Percentiles rank a stretch among this genome's conserved stretches.
phyloP scores from a whole-genome alignment of 2,329 filamentous ascomycete species.

The Acrodontium crateriforme region DNA sequence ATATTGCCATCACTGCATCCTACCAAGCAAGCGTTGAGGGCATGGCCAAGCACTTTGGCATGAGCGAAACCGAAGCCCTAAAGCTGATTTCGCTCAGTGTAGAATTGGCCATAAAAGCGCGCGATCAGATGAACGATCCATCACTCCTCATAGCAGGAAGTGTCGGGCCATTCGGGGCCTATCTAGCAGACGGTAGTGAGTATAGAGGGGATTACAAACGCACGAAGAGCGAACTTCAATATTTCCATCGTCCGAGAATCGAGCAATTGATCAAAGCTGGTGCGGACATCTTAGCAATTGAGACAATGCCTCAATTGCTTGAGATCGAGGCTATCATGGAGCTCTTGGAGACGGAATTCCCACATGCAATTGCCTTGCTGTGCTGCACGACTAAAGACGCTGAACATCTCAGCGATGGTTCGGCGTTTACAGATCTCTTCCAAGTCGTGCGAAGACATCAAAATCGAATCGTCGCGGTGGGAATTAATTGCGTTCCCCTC shows the following conservation, averaged over 20 bases:
- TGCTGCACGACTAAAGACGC: slow-evolving; percentile 27
- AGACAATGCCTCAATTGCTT: slow-evolving; percentile 30
- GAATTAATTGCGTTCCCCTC: slow-evolving; percentile 32
- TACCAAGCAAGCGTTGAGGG: slow-evolving; percentile 34
- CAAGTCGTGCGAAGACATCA: slow-evolving; percentile 15
- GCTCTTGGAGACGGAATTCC: slow-evolving; percentile 27
- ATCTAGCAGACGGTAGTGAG: slow-evolving; percentile 32
- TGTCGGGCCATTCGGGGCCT: slow-evolving; percentile 36
- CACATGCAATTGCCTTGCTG: slow-evolving; percentile 26
- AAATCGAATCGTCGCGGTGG: slow-evolving; percentile 27
- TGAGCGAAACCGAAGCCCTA: slow-evolving; percentile 22
- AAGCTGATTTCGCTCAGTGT: slow-evolving; percentile 28
- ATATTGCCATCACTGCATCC: slow-evolving; percentile 33
- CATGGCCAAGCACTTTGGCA: slow-evolving; percentile 23
- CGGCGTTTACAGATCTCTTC: slow-evolving; percentile 22
- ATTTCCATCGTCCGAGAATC: slow-evolving; percentile 32
- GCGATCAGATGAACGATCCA: slow-evolving; percentile 19
- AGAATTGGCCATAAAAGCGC: slow-evolving; percentile 25
- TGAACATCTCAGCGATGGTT: slow-evolving; percentile 29
- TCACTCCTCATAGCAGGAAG: slow-evolving; percentile 29
- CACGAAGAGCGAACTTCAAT: slow-evolving; percentile 20
- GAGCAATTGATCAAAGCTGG: slow-evolving; percentile 27
- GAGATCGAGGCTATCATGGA: slow-evolving; percentile 28
- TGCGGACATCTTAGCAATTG: slow-evolving; percentile 31
- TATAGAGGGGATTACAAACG: slow-evolving; percentile 30